Percentiles rank a stretch among this genome's conserved stretches.
phyloP scores from a whole-genome alignment of 164 flowering plant species.

The Kalanchoe fedtschenkoi region DNA sequence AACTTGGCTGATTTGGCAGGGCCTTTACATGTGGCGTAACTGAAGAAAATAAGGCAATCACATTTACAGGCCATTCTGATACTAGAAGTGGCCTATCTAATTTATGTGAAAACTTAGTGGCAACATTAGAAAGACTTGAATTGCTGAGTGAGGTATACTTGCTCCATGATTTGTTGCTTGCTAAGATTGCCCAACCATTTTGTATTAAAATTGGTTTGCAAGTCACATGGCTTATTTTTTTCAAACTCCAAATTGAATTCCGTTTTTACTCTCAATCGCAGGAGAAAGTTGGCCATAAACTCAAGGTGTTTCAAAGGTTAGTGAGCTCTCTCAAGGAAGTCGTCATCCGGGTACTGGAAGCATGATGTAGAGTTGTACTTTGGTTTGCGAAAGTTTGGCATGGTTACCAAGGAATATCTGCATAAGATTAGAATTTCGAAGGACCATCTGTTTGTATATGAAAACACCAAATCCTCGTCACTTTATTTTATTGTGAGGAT shows the following conservation, averaged over 20 bases:
- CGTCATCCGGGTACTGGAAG: slow-evolving; percentile 32
- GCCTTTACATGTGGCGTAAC: slow-evolving; percentile 17
- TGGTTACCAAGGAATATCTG: too few species aligned
- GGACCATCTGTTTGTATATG: too few species aligned
- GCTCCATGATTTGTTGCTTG: slow-evolving; percentile 1
- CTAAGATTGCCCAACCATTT: not conserved
- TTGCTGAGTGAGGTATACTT: slow-evolving; percentile 64
- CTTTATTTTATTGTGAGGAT: too few species aligned
- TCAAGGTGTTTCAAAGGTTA: slow-evolving; percentile 69
- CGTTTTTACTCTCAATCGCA: slow-evolving; percentile 14
- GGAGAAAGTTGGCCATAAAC: slow-evolving; percentile 61
- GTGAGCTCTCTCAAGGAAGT: slow-evolving; percentile 69
- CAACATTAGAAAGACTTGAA: slow-evolving; percentile 67
- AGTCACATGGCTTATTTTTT: not conserved
- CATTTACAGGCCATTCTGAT: slow-evolving; percentile 26
- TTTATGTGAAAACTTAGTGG: slow-evolving; percentile 46
- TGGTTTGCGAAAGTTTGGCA: not conserved
- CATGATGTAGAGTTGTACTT: slow-evolving; percentile 5
- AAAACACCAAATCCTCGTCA: too few species aligned
- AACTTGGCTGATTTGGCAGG: slow-evolving; percentile 16
- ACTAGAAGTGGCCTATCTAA: slow-evolving; percentile 26
- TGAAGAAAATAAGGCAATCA: slow-evolving; percentile 17
- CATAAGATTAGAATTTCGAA: too few species aligned
- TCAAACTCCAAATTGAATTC: not conserved
- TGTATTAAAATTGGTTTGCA: not conserved